Base-by-base conservation (phyloP, 352 stramenopile species). In the Globisporangium cederbergense region DNA sequence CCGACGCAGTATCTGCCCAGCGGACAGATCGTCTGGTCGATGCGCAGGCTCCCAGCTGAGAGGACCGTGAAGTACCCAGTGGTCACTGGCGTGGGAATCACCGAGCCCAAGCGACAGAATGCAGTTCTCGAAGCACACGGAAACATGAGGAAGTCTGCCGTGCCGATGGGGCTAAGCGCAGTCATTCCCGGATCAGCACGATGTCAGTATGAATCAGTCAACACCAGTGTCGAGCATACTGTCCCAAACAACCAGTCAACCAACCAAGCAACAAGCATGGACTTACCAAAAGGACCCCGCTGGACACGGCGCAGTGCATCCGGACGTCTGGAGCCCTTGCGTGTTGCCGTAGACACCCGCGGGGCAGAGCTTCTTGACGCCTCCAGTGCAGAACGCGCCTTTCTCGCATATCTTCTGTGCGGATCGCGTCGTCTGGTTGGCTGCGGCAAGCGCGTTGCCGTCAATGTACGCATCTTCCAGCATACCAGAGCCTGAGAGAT, bases 231-330 rank as follows among this genome's bases (percentile, higher is more conserved):
- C 16, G 18, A 22, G 43, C n/a, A 22, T 9, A 20, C 3, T 8
- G 43, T 22, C 18, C 6, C 38, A 13, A 4, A 4, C 42, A 46
- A 16, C 5, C 30, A 38, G 16, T 25, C 40, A 45, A 22, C 9
- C 9, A 30, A 30, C 11, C 8, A 1, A 46, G 30, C 13, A 34
- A 16, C 7, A 32, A 2, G 20, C 3, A 42, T 2, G 1, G 30
- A 20, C 65, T 22, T 76, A 85, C 79, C 82, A 93, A 53, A 74
- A 90, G 62, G 87, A 91, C 2, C 85, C 85, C 28, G 72, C 58
- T 9, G 85, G 82, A 49, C 85, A 93, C n/a, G 58, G 62, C 5
- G 68, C 81, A 4, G 74, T 86, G 55, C 82, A 93, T 28, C 66
- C 53, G 6, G 77, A 64, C 2, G 65, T 86, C 7, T 73, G 59